phyloP scores from a whole-genome alignment of 371 early-diverging fungal species.

The Actinomortierella ambigua region DNA sequence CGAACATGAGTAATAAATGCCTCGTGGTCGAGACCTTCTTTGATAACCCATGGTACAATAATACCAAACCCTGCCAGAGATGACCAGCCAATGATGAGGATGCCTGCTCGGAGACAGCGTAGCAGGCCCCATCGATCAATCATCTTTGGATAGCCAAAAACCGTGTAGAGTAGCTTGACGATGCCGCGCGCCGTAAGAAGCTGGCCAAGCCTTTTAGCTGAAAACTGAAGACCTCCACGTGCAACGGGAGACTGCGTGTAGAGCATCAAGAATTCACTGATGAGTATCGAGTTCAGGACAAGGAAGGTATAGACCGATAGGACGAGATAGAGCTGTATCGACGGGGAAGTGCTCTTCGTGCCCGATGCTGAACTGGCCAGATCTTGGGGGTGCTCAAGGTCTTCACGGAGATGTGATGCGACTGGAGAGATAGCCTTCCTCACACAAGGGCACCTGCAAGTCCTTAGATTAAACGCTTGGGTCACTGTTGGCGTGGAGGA shows the following conservation, averaged over 20 bases:
- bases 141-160: constrained; percentile 25
- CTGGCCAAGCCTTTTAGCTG: constrained; percentile 15
- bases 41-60: constrained; percentile 22
- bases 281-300: constrained; percentile 18
- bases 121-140: constrained; percentile 15
- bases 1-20: no score
- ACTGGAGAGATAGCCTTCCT: no score
- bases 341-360: constrained; percentile 9
- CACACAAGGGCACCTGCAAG: no score
- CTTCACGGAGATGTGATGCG: no score
- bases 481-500: no score
- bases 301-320: constrained; percentile 19
- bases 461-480: no score
- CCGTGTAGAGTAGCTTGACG: constrained; percentile 17
- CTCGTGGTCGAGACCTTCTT: no score
- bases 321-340: constrained; percentile 17
- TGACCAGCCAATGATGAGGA: constrained; percentile 16
- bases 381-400: no score
- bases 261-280: constrained; percentile 26
- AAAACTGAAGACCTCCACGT: constrained; percentile 25
- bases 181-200: constrained; percentile 24
- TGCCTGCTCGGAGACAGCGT: constrained; percentile 14
- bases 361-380: background rate
- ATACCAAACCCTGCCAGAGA: constrained; percentile 25
- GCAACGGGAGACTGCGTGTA: constrained; percentile 19